A percentile compares a stretch with the other conserved stretches of the same genome.
phyloP scores from a whole-genome alignment of 2,329 filamentous ascomycete species.

The Mycosphaerella sp. region DNA sequence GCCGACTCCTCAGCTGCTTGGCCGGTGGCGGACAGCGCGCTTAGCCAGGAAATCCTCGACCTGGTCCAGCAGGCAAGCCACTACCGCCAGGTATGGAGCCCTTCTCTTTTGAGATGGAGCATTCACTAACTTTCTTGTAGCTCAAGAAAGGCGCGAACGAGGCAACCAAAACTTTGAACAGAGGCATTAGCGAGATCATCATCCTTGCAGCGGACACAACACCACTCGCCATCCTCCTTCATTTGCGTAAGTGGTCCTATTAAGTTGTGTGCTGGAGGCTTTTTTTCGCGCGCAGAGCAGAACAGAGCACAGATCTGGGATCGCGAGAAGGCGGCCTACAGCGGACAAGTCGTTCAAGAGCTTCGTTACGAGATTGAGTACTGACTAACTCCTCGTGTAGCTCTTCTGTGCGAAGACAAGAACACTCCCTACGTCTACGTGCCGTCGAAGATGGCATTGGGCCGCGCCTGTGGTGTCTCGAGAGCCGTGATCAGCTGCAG shows the following conservation, averaged over 20 bases:
- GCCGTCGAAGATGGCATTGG: conserved; percentile 71
- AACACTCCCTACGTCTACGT: conserved; percentile 56
- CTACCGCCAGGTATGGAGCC: conserved; percentile 21
- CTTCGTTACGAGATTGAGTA: no score
- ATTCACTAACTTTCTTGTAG: conserved; percentile 37
- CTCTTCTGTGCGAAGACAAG: conserved; percentile 73
- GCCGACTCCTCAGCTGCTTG: conserved; percentile 46
- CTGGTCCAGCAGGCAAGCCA: conserved; percentile 54
- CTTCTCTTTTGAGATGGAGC: not conserved
- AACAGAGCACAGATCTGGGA: no score
- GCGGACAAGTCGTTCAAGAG: no score
- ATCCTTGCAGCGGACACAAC: conserved; percentile 79
- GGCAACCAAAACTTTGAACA: conserved; percentile 80
- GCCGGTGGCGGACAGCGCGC: conserved; percentile 44
- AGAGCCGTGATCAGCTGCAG: conserved; percentile 78
- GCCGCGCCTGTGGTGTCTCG: conserved; percentile 82
- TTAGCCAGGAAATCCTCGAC: conserved; percentile 39
- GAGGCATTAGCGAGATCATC: conserved; percentile 83
- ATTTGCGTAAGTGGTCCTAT: conserved; percentile 49
- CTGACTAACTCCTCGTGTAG: no score
- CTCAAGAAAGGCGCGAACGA: conserved; percentile 87
- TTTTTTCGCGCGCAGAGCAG: no score
- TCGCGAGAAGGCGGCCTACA: no score
- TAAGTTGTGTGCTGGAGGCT: no score
- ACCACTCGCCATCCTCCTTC: conserved; percentile 80